These are phyloP conservation scores for Emiliania huxleyi DNA, from an alignment of 78 protist genomes.

Conservation along the genomic window DNA sequence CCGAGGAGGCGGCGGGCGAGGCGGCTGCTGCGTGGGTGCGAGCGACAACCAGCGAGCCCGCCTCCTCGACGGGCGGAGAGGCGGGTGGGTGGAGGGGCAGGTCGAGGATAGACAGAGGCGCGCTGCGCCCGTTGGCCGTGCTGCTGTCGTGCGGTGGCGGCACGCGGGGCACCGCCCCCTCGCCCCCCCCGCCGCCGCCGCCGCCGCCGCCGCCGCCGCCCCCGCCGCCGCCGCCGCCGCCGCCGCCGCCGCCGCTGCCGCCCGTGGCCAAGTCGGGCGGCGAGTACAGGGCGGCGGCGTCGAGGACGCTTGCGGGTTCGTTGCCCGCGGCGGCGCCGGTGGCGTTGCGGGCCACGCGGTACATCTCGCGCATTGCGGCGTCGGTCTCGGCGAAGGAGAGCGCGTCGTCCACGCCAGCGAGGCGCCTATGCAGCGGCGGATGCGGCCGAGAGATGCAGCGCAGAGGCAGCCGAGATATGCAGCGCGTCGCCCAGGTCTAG, in stretches of 20 bases:
- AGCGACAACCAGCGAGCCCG: too few species aligned
- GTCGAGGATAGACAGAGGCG: too few species aligned
- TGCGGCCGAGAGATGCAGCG: too few species aligned
- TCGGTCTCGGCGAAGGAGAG: background rate
- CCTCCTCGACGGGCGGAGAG: too few species aligned
- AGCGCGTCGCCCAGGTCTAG: too few species aligned
- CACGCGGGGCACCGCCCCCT: background rate
- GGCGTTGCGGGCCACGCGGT: background rate
- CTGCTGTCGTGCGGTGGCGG: background rate
- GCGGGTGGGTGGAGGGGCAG: too few species aligned
- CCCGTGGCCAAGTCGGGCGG: background rate
- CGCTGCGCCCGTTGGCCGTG: too few species aligned
- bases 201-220: background rate
- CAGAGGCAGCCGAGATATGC: too few species aligned
- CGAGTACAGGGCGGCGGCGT: background rate
- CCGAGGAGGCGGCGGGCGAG: background rate
- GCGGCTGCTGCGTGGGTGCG: too few species aligned
- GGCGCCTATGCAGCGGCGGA: too few species aligned
- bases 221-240: background rate
- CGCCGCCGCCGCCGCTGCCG: background rate
- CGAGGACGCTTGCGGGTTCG: background rate
- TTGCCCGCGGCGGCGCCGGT: background rate
- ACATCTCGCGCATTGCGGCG: background rate
- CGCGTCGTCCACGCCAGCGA: background rate
- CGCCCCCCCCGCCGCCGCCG: background rate